Evolutionary conservation across 2,329 filamentous ascomycete species (phyloP), one percentile per base, ranked within the genome.

Genomic region (Massarina eburnea): DNA sequence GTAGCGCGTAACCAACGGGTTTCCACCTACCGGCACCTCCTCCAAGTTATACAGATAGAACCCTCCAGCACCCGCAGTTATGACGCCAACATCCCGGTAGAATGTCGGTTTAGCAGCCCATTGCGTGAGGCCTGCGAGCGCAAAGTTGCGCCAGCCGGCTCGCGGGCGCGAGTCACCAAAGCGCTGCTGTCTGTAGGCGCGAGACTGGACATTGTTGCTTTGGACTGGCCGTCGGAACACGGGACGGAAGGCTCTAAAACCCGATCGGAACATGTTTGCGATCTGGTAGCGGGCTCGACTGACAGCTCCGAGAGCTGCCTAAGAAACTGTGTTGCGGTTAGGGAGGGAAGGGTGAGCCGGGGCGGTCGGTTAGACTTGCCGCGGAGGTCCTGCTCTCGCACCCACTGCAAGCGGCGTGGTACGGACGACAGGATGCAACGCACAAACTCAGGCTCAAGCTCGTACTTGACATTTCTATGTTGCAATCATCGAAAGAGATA

Each of bases 21-120:
- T 41, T 15, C 17, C 20, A 56, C 62, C 35, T 55, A 73, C 76
- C 2, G 88, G 87, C 12, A 91, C 87, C 24, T 79, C 80, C 67
- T 92, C 85, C 33, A 88, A 73, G 63, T 91, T 86, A 62, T 73
- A 76, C 44, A 83, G 74, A 73, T 90, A 91, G 64, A 90, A 83
- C 8, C 70, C 73, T 6, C 71, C 74, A 2, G 68, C 61, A 0
- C 68, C 68, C 1, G 70, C 64, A 2, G 71, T 76, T 6, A 80
- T 50, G 3, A 71, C 52, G 12, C 64, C 69, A 3, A 74, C 59
- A 52, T 78, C 68, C 34, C 75, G 71, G 59, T 74, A 76, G 64
- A 78, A 78, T 2, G 70, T 74, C 20, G 75, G 74, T 1, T 67
- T 59, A 3, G 65, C 63, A 0, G 70, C 68, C 75, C 75, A 78